These are phyloP conservation scores for Bryoglossum gracile DNA, from an alignment of 495 filamentous ascomycete species.

Conservation along the genomic window DNA sequence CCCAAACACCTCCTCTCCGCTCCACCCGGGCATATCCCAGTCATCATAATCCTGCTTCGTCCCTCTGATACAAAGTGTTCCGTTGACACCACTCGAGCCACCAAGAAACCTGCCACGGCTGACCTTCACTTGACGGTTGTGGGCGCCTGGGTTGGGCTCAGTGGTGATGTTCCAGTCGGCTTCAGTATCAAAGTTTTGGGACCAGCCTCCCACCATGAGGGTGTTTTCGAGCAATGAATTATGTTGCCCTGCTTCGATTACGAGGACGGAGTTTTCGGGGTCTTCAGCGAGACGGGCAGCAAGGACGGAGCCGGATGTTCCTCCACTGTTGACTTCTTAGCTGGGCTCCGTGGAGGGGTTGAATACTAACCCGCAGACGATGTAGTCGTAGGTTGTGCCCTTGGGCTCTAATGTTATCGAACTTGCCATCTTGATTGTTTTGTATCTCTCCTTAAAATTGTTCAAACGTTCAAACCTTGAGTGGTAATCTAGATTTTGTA, in stretches of 20 bases:
- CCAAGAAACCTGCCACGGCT: slow-evolving; percentile 55
- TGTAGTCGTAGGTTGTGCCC: slow-evolving; percentile 14
- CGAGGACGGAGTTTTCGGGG: slow-evolving; percentile 34
- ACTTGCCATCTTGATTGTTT: background rate
- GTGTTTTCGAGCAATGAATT: slow-evolving; percentile 40
- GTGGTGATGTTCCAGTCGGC: slow-evolving; percentile 52
- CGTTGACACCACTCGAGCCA: slow-evolving; percentile 53
- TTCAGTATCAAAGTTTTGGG: slow-evolving; percentile 41
- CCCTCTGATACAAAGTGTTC: slow-evolving; percentile 55
- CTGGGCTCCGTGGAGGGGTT: no score
- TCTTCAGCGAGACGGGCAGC: slow-evolving; percentile 48
- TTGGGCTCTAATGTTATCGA: slow-evolving; percentile 5
- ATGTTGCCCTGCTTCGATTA: slow-evolving; percentile 50
- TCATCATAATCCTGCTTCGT: slow-evolving; percentile 54
- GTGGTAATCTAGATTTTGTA: background rate
- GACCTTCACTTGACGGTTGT: slow-evolving; percentile 48
- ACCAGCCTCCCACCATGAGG: slow-evolving; percentile 38
- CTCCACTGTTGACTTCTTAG: slow-evolving; percentile 51
- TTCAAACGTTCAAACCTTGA: no score
- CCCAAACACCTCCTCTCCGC: slow-evolving; percentile 44
- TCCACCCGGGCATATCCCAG: slow-evolving; percentile 49
- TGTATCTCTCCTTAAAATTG: background rate
- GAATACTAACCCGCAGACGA: slow-evolving; percentile 16
- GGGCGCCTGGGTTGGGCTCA: slow-evolving; percentile 44
- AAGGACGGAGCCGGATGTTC: slow-evolving; percentile 79